These are phyloP conservation scores for sorghum (Sorghum bicolor) DNA, from an alignment of 176 grass and related monocot species.

Conservation along the genomic window Sorghum_bicolor_NCBIv3 NC_012870.2:74824001-74824500, in stretches of 20 bases:
- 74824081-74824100: too few species aligned
- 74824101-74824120: too few species aligned
- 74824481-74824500: not conserved
- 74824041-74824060: too few species aligned
- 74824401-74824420: not conserved
- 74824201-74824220: not conserved
- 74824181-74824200: not conserved
- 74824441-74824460: not conserved
- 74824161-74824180: too few species aligned
- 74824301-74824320: not conserved
- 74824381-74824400: not conserved
- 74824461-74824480: not conserved
- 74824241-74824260: too few species aligned
- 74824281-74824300: not conserved
- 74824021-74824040: too few species aligned
- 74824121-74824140: too few species aligned
- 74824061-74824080: too few species aligned
- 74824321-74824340: not conserved
- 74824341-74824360: slow-evolving; percentile 10
- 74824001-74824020: too few species aligned
- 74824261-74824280: too few species aligned
- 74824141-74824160: too few species aligned
- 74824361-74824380: not conserved
- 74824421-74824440: too few species aligned
- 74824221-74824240: not conserved